Percentiles rank a stretch among this genome's conserved stretches.
phyloP scores from a whole-genome alignment of 345 rosid genomes.

The Boechera stricta region DNA sequence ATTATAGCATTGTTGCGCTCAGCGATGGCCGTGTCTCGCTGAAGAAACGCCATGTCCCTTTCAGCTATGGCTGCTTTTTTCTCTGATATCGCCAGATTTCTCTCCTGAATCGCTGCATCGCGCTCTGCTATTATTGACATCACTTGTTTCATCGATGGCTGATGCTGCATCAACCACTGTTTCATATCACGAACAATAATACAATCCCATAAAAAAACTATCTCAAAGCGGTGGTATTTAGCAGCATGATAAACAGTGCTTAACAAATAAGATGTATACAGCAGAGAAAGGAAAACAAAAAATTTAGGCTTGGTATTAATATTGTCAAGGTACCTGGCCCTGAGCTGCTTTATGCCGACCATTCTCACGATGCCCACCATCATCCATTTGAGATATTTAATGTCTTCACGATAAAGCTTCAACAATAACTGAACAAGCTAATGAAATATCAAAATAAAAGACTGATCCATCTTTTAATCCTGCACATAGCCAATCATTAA shows the following conservation, averaged over 20 bases:
- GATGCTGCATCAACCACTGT: constrained; percentile 96
- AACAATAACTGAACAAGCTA: constrained; percentile 17
- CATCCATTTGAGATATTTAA: constrained; percentile 69
- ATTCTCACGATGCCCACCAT: constrained; percentile 89
- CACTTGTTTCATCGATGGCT: constrained; percentile 99
- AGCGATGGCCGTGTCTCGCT: constrained; percentile 91
- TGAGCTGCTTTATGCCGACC: constrained; percentile 88
- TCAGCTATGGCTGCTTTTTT: constrained; percentile 92
- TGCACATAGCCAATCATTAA: constrained; percentile 30
- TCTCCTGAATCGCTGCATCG: constrained; percentile 93
- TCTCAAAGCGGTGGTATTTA: not conserved
- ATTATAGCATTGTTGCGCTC: constrained; percentile 86
- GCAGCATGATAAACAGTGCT: constrained; percentile 9
- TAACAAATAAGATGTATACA: constrained; percentile 3
- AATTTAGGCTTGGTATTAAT: not conserved
- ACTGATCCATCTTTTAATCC: constrained; percentile 28
- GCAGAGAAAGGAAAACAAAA: not conserved
- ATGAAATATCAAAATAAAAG: constrained; percentile 21
- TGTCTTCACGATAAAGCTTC: not conserved
- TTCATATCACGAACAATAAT: constrained; percentile 34
- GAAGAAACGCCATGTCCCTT: constrained; percentile 90
- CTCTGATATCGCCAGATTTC: constrained; percentile 88
- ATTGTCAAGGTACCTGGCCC: constrained; percentile 70
- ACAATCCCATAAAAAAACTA: constrained; percentile 27
- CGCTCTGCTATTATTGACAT: constrained; percentile 97